Evolutionary conservation across 371 early-diverging fungal species (phyloP), one percentile per base, ranked within the genome.

Genomic region (Apophysomyces elegans): DNA sequence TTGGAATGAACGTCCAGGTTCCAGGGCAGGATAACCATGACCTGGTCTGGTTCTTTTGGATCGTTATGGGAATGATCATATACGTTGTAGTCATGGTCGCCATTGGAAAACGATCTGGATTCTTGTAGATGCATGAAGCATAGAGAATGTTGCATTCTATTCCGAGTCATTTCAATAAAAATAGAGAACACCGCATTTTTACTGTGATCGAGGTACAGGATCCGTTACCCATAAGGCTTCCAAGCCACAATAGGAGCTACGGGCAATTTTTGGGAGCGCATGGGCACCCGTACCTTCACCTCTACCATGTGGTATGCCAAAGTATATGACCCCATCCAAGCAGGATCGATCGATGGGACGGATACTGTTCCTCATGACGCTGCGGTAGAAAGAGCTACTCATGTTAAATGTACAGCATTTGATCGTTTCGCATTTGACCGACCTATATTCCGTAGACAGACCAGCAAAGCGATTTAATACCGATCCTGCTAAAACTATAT

Each of bases 1-100:
- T 84, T 80, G 90, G 90, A 32, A 89, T 87, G 79, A 98, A 98
- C 72, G 97, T 98, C 6, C 74, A 84, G 11, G 95, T 94, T 0
- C 95, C 95, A 6, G 93, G 94, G 0, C 86, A 87, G 62, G 84
- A 87, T 50, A 69, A 81, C 1, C 87, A 85, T 2, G 83, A 79
- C 36, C 60, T 95, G 54, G 67, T 67, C 1, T 95, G 93, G 90
- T 96, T 96, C 78, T 87, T 86, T 75, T 86, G 85, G 75, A 95
- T 95, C 63, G 86, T 89, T 1, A 61, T 81, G 6, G 75, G 78
- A 8, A 90, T 94, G 77, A 6, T 71, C 11, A 16, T 77, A 8
- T 83, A 77, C 58, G 75, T 76, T 8, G 71, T 76, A 0, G 64
- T 61, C 26, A 74, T 78, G 74, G 37, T 83, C 2, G 74, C 80